A percentile compares a stretch with the other conserved stretches of the same genome.
These are phyloP conservation scores for Ogataea saltuana DNA, from an alignment of 805 yeast species.

Conservation along the genomic window DNA sequence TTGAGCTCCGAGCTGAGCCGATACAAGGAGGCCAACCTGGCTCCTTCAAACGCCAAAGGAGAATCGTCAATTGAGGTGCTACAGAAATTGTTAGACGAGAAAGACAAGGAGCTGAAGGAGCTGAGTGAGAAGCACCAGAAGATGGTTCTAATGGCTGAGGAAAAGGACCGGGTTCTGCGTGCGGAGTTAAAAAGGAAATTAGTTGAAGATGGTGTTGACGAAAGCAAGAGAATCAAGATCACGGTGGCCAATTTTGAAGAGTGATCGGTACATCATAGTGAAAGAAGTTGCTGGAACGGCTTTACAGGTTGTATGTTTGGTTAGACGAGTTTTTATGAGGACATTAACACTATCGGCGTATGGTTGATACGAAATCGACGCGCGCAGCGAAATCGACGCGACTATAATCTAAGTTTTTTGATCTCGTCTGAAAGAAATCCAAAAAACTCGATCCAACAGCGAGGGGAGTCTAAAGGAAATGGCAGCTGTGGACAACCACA, in stretches of 20 bases:
- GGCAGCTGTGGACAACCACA: too few species aligned
- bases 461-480: too few species aligned
- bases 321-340: neutral
- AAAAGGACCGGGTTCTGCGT: conserved; percentile 1
- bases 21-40: conserved; percentile 10
- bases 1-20: conserved; percentile 10
- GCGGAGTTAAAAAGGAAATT: conserved; percentile 3
- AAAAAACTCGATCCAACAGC: too few species aligned
- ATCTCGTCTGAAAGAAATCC: too few species aligned
- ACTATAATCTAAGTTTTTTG: too few species aligned
- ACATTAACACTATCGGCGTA: neutral
- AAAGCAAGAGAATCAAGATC: conserved; percentile 4
- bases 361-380: too few species aligned
- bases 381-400: too few species aligned
- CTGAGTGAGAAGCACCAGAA: neutral
- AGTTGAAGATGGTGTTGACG: neutral
- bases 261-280: too few species aligned
- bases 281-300: too few species aligned
- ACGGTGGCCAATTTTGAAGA: conserved; percentile 5
- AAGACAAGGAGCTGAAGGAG: conserved; percentile 13
- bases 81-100: conserved; percentile 13
- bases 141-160: neutral
- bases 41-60: neutral
- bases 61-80: too few species aligned
- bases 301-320: neutral